Base-by-base conservation (phyloP, 768 basidiomycete species). In the Imleria badia region DNA sequence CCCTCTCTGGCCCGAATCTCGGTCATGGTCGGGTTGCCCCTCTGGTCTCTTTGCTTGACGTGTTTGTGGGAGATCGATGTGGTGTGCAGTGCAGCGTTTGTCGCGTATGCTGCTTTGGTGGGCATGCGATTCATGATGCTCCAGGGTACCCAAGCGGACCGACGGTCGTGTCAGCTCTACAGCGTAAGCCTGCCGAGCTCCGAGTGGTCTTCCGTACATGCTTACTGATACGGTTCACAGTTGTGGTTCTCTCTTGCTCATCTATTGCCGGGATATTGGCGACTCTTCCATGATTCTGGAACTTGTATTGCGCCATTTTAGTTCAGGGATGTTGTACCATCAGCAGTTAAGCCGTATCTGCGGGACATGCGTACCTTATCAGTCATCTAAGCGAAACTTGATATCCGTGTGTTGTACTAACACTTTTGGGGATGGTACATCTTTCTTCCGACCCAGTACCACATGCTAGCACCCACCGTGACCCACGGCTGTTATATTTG, bases 211-310 rank as follows among this genome's bases (percentile, higher is more conserved):
- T 33, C 17, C 26, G 8, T n/a, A 20, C 22, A 11, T 17, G 11
- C 34, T 42, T 45, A 45, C 44, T 49, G 35, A 58, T 33, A 14
- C 8, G 17, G 17, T 29, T 35, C 35, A 34, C 45, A 69, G 68
- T 19, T 69, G n/a, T 69, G 68, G 68, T 71, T 69, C 51, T 69
- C 68, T 38, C 47, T 69, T 29, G 65, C 65, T 2, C 70, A 69
- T 47, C n/a, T 69, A 22, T 49, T 71, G 9, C 68, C 68, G 2
- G 68, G 60, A 49, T 69, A 69, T 47, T 69, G 68, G 68, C 62
- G 69, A 3, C 47, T 65, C 35, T 60, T 69, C 43, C 48, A 69
- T 29, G 64, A 51, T 3, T 40, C 57, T 3, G 55, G 45, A 17
- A 44, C 45, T 13, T 65, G 60, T 49, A 19, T 57, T 43, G 12